A percentile compares a stretch with the other conserved stretches of the same genome.
Conservation (phyloP, 2,329 filamentous ascomycete genomes). For the Paracorniculantispora psalliotae region DNA sequence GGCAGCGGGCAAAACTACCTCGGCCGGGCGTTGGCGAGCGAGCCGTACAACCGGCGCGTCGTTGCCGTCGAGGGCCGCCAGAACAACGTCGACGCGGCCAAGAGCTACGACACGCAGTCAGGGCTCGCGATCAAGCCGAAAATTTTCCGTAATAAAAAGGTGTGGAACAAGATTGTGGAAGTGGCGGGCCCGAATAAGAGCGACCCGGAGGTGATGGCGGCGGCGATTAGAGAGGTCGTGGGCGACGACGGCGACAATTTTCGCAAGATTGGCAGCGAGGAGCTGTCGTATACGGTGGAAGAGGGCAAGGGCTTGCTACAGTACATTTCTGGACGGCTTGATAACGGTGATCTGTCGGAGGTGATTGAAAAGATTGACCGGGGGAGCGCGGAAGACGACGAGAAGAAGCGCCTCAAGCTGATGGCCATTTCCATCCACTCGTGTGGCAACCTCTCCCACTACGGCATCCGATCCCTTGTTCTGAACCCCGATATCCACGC, state of each 20-base stretch:
- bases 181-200: slow-evolving; percentile 25
- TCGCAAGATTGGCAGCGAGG: slow-evolving; percentile 12
- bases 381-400: slow-evolving; percentile 17
- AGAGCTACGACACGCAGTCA: slow-evolving; percentile 76
- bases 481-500: slow-evolving; percentile 79
- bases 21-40: slow-evolving; percentile 76
- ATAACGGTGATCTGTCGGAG: slow-evolving; percentile 65
- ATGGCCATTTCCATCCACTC: slow-evolving; percentile 96
- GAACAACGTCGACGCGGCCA: slow-evolving; percentile 81
- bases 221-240: slow-evolving; percentile 30
- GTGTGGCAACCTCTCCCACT: slow-evolving; percentile 95
- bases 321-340: slow-evolving; percentile 70
- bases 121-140: slow-evolving; percentile 68
- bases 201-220: slow-evolving; percentile 35
- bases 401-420: slow-evolving; percentile 44
- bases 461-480: slow-evolving; percentile 79
- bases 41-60: slow-evolving; percentile 80
- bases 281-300: slow-evolving; percentile 48
- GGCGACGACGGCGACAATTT: slow-evolving; percentile 27
- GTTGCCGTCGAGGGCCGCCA: slow-evolving; percentile 86
- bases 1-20: slow-evolving; percentile 97
- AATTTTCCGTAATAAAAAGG: slow-evolving; percentile 78
- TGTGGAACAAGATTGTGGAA: slow-evolving; percentile 54
- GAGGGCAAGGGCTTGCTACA: slow-evolving; percentile 66
- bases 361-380: slow-evolving; percentile 58